phyloP scores from a whole-genome alignment of 139 green algal species.

The Closterium sp. region DNA sequence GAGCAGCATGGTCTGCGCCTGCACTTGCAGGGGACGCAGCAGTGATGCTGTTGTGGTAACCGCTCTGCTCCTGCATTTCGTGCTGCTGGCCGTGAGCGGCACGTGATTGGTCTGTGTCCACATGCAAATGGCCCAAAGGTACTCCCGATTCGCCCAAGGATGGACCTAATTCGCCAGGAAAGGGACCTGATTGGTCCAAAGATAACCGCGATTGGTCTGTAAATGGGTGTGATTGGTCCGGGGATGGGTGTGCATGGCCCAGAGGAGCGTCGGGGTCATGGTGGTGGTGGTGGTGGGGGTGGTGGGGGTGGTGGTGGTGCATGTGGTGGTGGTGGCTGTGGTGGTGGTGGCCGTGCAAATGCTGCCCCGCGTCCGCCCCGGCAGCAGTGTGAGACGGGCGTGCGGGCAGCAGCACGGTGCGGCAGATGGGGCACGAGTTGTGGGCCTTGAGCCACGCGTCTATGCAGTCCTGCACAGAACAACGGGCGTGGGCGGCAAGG shows the following conservation, averaged over 20 bases:
- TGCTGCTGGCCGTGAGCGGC: neutral
- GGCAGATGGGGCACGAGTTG: slow-evolving; percentile 12
- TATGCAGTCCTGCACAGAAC: neutral
- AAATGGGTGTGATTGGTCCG: neutral
- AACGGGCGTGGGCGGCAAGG: neutral
- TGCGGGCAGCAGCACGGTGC: neutral
- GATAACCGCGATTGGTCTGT: neutral
- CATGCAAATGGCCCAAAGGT: too few species aligned
- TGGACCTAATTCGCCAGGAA: too few species aligned
- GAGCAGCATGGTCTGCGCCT: too few species aligned
- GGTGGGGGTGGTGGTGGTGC: neutral
- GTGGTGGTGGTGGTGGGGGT: neutral
- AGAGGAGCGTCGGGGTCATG: neutral
- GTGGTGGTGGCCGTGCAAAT: neutral
- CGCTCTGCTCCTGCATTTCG: neutral
- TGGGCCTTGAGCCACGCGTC: slow-evolving; percentile 3
- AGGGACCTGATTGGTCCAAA: neutral
- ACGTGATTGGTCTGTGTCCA: neutral
- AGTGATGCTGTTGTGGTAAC: neutral
- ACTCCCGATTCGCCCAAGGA: neutral
- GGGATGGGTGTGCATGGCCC: neutral
- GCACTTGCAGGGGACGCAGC: neutral
- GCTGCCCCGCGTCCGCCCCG: neutral
- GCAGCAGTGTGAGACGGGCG: neutral
- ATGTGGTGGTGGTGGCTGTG: neutral